Evolutionary conservation across 345 rosid species (phyloP).

Genomic region (Hirschfeldia incana): DNA sequence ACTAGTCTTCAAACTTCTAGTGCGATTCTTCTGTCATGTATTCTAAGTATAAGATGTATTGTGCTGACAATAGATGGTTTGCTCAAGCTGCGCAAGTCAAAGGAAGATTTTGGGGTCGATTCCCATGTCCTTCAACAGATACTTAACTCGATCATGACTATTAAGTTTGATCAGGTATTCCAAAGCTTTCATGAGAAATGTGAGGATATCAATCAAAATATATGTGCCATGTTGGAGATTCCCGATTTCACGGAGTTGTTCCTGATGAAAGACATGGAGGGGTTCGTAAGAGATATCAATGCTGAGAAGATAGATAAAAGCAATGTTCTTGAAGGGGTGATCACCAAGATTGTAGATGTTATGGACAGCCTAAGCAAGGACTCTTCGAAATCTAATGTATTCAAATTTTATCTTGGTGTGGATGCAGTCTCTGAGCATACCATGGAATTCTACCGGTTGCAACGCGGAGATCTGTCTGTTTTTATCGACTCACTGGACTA

Average conservation of each 20-base stretch:
- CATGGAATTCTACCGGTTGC: conserved; percentile 52
- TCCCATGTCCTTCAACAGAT: conserved; percentile 52
- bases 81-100: conserved; percentile 51
- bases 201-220: conserved; percentile 56
- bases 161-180: conserved; percentile 77
- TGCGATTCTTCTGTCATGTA: conserved; percentile 71
- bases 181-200: conserved; percentile 66
- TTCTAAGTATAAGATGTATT: conserved; percentile 65
- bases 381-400: conserved; percentile 50
- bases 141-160: conserved; percentile 60
- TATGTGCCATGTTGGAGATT: conserved; percentile 51
- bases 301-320: conserved; percentile 52
- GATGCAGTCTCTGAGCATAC: conserved; percentile 46
- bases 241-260: conserved; percentile 64
- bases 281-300: conserved; percentile 56
- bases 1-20: conserved; percentile 58
- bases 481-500: conserved; percentile 67
- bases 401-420: conserved; percentile 68
- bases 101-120: conserved; percentile 46
- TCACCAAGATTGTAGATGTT: conserved; percentile 62
- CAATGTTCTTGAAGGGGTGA: conserved; percentile 66
- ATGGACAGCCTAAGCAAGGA: conserved; percentile 80
- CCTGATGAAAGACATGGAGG: conserved; percentile 85
- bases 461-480: conserved; percentile 67
- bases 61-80: conserved; percentile 58